Percentiles rank a stretch among this genome's conserved stretches.
Conservation (phyloP, 2,329 filamentous ascomycete genomes). For the Xylaria arbuscula region DNA sequence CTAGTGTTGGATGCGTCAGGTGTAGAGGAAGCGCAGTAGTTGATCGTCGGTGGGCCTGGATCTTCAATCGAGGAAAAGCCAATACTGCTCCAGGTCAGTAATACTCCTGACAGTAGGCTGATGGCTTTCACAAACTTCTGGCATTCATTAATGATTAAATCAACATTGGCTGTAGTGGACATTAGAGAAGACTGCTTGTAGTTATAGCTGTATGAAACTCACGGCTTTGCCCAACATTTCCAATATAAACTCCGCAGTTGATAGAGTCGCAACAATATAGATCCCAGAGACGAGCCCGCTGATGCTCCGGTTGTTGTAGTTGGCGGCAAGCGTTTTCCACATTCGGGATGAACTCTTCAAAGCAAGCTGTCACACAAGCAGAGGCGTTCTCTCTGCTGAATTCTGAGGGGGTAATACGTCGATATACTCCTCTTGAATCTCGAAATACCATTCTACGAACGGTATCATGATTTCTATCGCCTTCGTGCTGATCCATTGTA, state of each 20-base stretch:
- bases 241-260: constrained; percentile 60
- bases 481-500: constrained; percentile 37
- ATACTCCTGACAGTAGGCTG: neutral
- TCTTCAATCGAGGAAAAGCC: constrained; percentile 46
- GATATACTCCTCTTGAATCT: constrained; percentile 17
- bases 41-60: constrained; percentile 36
- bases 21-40: constrained; percentile 31
- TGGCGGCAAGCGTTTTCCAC: constrained; percentile 43
- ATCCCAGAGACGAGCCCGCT: constrained; percentile 53
- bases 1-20: constrained; percentile 8
- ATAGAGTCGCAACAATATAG: constrained; percentile 65
- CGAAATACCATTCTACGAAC: constrained; percentile 10
- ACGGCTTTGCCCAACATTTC: constrained; percentile 57
- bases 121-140: constrained; percentile 56
- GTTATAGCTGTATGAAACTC: constrained; percentile 45
- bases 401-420: constrained; percentile 26
- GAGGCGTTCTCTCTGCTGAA: constrained; percentile 38
- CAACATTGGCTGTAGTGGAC: constrained; percentile 58
- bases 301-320: constrained; percentile 39
- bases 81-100: constrained; percentile 41
- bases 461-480: constrained; percentile 6
- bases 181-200: constrained; percentile 25
- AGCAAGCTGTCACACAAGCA: constrained; percentile 44
- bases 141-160: constrained; percentile 63
- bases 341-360: constrained; percentile 39